Evolutionary conservation across 495 filamentous ascomycete genomes (phyloP), one percentile per base, ranked within the genome.

Genomic region (Darksidea phi): DNA sequence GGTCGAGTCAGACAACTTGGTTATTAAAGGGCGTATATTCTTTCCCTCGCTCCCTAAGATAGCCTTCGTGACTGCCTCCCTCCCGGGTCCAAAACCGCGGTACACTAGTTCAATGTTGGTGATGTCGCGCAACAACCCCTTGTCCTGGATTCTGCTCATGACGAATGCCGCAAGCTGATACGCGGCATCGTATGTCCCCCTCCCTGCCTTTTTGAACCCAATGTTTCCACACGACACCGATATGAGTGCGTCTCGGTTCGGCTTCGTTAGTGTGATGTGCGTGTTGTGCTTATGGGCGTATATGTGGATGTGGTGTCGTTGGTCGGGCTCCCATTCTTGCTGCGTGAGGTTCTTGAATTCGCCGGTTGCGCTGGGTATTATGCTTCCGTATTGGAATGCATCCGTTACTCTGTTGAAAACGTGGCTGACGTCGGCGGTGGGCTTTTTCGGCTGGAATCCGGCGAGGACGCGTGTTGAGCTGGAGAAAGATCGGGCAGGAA

Each of bases 201-300:
- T 84, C 20, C 80, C 78, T 1, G 82, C 76, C 75, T 97, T 94
- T 65, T 81, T 83, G 77, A 97, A 96, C 1, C 90, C 91, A 28
- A 98, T 79, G 52, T 95, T 88, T 13, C 94, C 94, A 41, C 85
- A 79, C 25, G 86, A 86, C 60, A 93, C 71, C 8, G 86, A 88
- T 64, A 98, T 74, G 25, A 96, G 73, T 1, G 88, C 79, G 58
- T 87, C 80, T 12, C 89, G 86, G 57, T 92, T 86, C 15, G 92
- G 92, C 66, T 82, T 82, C 37, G 88, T 89, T 63, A 96, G 79
- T 6, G 93, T 95, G 72, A 98, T 81, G 71, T 97, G 88, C 12
- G 88, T 89, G 77, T 98, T 98, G 81, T 96, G 94, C 77, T 88
- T 94, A 62, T 86, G 84, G 36, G 85, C 71, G 74, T 84, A 95